phyloP scores from a whole-genome alignment of 176 grass and related monocot species.

The Eleusine indica region DNA sequence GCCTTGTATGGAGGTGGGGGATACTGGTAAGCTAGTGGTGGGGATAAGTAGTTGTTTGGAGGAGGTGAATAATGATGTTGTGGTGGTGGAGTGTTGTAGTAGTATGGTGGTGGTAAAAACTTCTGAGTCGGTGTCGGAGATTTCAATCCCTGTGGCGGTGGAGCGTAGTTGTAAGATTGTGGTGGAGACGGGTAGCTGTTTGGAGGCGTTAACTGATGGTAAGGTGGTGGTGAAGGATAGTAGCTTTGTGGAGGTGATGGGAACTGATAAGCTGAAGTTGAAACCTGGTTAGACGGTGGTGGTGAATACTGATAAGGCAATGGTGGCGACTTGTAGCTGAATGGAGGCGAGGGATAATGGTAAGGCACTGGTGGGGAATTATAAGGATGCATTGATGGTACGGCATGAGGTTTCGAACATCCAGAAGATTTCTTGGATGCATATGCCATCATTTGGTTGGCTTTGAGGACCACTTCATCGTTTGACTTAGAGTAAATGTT shows the following conservation, averaged over 20 bases:
- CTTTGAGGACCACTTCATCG: slow-evolving; percentile 64
- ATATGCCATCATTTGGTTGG: slow-evolving; percentile 63
- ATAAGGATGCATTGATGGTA: slow-evolving; percentile 21
- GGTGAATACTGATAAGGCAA: slow-evolving; percentile 32
- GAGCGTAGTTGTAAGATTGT: slow-evolving; percentile 29
- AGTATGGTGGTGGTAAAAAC: slow-evolving; percentile 55
- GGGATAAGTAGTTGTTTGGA: slow-evolving; percentile 29
- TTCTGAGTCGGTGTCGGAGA: slow-evolving; percentile 37
- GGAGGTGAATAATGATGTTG: slow-evolving; percentile 26
- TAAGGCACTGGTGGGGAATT: slow-evolving; percentile 35
- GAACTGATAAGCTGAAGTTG: slow-evolving; percentile 41
- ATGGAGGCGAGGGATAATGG: slow-evolving; percentile 44
- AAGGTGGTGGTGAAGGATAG: slow-evolving; percentile 40
- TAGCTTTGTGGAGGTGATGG: slow-evolving; percentile 43
- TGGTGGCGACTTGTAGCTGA: slow-evolving; percentile 45
- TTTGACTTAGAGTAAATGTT: slow-evolving; percentile 45
- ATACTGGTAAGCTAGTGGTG: slow-evolving; percentile 31
- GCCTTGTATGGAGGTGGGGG: slow-evolving; percentile 45
- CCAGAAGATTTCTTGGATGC: slow-evolving; percentile 55
- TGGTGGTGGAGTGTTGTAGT: slow-evolving; percentile 52
- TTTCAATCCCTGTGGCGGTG: slow-evolving; percentile 9
- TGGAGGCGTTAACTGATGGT: slow-evolving; percentile 26
- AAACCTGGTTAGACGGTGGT: slow-evolving; percentile 34
- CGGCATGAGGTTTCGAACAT: slow-evolving; percentile 49
- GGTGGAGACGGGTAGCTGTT: slow-evolving; percentile 40